Evolutionary conservation across 2,329 filamentous ascomycete genomes (phyloP).

Genomic region (Polychaeton citri): DNA sequence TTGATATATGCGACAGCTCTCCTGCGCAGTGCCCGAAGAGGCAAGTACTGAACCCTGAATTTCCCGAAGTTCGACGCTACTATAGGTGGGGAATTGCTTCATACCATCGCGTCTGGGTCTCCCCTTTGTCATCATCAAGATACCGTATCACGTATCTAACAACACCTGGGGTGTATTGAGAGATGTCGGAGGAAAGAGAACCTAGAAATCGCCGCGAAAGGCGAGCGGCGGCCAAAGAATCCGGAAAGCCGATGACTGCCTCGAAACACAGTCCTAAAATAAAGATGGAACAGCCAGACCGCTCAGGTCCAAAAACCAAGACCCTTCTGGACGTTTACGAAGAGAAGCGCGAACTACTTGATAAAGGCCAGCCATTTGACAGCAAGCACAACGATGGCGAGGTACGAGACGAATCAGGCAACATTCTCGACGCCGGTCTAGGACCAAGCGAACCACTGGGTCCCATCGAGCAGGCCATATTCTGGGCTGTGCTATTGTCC

Average conservation of each 20-base stretch:
- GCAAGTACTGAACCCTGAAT: too few species aligned
- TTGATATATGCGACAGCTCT: too few species aligned
- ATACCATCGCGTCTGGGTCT: too few species aligned
- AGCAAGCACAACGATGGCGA: slow-evolving; percentile 23
- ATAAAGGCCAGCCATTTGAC: slow-evolving; percentile 38
- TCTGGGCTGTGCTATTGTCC: slow-evolving; percentile 44
- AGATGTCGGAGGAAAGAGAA: slow-evolving; percentile 12
- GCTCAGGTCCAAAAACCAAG: slow-evolving; percentile 46
- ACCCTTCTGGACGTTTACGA: slow-evolving; percentile 64
- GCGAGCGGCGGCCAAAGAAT: slow-evolving; percentile 24
- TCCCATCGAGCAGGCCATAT: slow-evolving; percentile 32
- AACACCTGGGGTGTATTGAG: too few species aligned
- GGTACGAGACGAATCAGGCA: slow-evolving; percentile 19
- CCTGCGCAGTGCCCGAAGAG: too few species aligned
- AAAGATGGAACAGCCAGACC: slow-evolving; percentile 56
- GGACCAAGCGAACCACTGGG: slow-evolving; percentile 29
- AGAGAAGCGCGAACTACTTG: slow-evolving; percentile 37
- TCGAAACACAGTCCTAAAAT: slow-evolving; percentile 37
- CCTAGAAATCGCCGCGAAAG: slow-evolving; percentile 33
- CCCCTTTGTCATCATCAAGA: too few species aligned
- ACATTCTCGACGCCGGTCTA: slow-evolving; percentile 21
- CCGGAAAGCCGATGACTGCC: slow-evolving; percentile 21
- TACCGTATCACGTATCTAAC: too few species aligned
- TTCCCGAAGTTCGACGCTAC: too few species aligned
- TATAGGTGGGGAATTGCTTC: too few species aligned